A percentile compares a stretch with the other conserved stretches of the same genome.
phyloP scores from a whole-genome alignment of 192 early-diverging fungal genomes.

The Coemansia sp. region DNA sequence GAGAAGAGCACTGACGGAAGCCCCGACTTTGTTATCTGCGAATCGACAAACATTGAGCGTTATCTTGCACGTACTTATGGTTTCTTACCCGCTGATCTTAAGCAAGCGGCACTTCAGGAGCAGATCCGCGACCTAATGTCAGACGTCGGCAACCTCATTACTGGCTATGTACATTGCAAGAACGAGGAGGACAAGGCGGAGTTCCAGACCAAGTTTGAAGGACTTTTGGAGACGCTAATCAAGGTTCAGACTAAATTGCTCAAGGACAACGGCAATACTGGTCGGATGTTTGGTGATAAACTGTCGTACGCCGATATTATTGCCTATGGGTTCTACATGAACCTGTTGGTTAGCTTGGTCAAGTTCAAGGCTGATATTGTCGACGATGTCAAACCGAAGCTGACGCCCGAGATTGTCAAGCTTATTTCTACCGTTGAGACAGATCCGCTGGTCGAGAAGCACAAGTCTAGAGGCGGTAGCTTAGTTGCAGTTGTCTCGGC shows the following conservation, averaged over 20 bases:
- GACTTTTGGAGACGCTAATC: conserved; percentile 24
- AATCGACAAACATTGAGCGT: conserved; percentile 45
- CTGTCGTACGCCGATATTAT: conserved; percentile 49
- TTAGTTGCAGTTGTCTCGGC: conserved; percentile 3
- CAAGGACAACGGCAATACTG: conserved; percentile 55
- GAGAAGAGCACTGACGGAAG: conserved; percentile 21
- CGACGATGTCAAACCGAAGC: conserved; percentile 2
- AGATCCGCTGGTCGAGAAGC: background rate
- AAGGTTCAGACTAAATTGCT: conserved; percentile 37
- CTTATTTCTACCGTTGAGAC: conserved; percentile 19
- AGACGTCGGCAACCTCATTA: no score
- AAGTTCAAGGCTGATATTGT: background rate
- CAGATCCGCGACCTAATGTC: conserved; percentile 12
- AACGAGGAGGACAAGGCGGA: conserved; percentile 12
- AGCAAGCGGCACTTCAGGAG: conserved; percentile 35
- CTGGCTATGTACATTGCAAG: background rate
- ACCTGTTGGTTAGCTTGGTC: background rate
- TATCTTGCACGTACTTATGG: conserved; percentile 54
- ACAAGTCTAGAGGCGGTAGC: conserved; percentile 17
- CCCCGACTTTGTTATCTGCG: no score
- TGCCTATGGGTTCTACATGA: conserved; percentile 23
- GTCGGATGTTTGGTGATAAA: conserved; percentile 54
- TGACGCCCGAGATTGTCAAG: conserved; percentile 27
- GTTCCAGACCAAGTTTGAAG: background rate
- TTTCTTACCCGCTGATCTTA: conserved; percentile 25